phyloP scores from a whole-genome alignment of 2,329 filamentous ascomycete species.

The Trichoderma koningiopsis region DNA sequence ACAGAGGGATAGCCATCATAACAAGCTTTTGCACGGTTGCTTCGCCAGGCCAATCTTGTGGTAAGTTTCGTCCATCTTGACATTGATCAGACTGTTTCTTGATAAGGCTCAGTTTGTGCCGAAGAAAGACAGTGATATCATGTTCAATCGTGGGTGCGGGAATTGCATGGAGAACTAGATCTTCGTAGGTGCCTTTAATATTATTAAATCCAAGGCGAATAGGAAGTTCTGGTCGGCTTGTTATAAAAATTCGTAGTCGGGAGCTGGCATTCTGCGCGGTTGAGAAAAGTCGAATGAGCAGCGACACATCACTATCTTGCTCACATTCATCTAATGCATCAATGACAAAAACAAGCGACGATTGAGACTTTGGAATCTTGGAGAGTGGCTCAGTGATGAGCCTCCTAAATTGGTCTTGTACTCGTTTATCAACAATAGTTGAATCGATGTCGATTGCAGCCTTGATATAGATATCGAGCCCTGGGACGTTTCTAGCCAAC shows the following conservation, averaged over 20 bases:
- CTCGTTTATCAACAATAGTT: background rate
- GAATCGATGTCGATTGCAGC: background rate
- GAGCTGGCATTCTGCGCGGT: background rate
- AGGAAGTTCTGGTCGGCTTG: background rate
- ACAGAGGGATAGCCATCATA: background rate
- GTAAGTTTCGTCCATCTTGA: background rate
- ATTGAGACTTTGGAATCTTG: background rate
- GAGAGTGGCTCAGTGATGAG: background rate
- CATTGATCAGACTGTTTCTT: background rate
- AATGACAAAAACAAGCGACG: background rate
- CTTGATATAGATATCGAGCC: background rate
- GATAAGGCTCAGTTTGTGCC: background rate
- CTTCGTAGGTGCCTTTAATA: background rate
- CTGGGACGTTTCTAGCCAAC: background rate
- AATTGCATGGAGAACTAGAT: background rate
- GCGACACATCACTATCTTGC: background rate
- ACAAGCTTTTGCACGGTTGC: background rate
- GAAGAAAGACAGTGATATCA: background rate
- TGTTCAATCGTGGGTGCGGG: background rate
- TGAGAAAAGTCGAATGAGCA: background rate
- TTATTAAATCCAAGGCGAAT: background rate
- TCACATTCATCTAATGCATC: conserved; percentile 1
- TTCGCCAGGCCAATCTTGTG: background rate
- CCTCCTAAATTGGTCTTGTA: background rate
- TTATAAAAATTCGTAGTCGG: background rate